Evolutionary conservation across 176 grass and related monocot species (phyloP).

Genomic region (Oropetium thomaeum): DNA sequence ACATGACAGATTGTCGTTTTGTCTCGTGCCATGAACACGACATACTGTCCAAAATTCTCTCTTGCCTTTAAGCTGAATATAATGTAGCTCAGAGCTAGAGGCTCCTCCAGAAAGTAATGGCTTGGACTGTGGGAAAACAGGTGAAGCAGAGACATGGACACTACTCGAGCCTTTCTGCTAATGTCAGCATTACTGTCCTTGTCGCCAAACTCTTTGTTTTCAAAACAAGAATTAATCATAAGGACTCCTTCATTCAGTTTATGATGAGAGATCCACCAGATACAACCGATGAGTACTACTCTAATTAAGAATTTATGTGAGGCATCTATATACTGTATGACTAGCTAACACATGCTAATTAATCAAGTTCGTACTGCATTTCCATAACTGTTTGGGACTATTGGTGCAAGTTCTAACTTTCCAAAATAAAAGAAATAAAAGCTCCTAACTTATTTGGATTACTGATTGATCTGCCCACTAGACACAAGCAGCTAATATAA

Average conservation of each 20-base stretch:
- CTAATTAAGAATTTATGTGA: not conserved
- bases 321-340: not conserved
- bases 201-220: not conserved
- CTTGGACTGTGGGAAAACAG: constrained; percentile 38
- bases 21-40: constrained; percentile 12
- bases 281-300: not conserved
- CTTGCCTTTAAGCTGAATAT: constrained; percentile 7
- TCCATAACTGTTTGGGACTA: not conserved
- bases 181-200: not conserved
- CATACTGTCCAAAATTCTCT: constrained; percentile 38
- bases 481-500: no score
- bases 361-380: not conserved
- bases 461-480: not conserved
- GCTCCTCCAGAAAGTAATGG: constrained; percentile 32
- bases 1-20: constrained; percentile 20
- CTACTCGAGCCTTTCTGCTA: constrained; percentile 17
- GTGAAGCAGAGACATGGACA: constrained; percentile 30
- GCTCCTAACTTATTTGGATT: not conserved
- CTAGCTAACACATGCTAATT: not conserved
- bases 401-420: not conserved
- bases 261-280: not conserved
- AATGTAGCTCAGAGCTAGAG: constrained; percentile 11
- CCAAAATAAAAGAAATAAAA: not conserved
- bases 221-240: not conserved
- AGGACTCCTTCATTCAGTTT: not conserved